Evolutionary conservation across 73 alveolate genomes (phyloP).

Genomic region (Paramecium pentaurelia): DNA sequence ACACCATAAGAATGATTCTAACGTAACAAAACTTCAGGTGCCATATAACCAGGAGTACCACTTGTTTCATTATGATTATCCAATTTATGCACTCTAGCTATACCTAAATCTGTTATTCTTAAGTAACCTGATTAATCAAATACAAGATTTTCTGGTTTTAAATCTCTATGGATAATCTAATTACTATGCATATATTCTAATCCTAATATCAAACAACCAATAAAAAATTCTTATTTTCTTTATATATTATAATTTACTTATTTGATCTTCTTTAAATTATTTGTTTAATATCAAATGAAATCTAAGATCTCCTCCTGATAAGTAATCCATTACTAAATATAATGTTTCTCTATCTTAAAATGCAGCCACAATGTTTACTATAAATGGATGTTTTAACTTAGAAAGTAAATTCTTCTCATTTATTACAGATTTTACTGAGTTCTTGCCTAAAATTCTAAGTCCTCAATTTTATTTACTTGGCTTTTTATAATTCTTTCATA

Average conservation of each 20-base stretch:
- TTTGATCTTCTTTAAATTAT: conserved; percentile 87
- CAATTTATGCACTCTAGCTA: conserved; percentile 48
- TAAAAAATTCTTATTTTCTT: conserved; percentile 42
- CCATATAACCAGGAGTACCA: conserved; percentile 75
- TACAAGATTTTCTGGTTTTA: conserved; percentile 40
- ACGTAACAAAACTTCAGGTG: conserved; percentile 46
- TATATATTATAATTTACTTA: conserved; percentile 52
- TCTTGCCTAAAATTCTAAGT: conserved; percentile 78
- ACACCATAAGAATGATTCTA: conserved; percentile 81
- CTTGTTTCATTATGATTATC: conserved; percentile 58
- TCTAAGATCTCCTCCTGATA: conserved; percentile 95
- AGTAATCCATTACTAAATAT: conserved; percentile 86
- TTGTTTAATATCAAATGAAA: conserved; percentile 72
- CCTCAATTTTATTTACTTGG: conserved; percentile 32
- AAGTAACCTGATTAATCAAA: conserved; percentile 57
- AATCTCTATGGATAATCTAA: conserved; percentile 33
- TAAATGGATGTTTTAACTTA: conserved; percentile 70
- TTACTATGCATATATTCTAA: conserved; percentile 32
- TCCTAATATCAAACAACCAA: conserved; percentile 35
- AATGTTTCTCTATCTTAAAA: conserved; percentile 90
- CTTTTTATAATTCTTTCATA: conserved; percentile 67
- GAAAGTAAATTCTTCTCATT: conserved; percentile 76
- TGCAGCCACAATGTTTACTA: conserved; percentile 92
- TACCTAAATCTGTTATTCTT: conserved; percentile 68
- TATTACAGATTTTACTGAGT: conserved; percentile 76